Percentiles rank a stretch among this genome's conserved stretches.
phyloP scores from a whole-genome alignment of 2,329 filamentous ascomycete genomes.

The Cladosporium sp. region DNA sequence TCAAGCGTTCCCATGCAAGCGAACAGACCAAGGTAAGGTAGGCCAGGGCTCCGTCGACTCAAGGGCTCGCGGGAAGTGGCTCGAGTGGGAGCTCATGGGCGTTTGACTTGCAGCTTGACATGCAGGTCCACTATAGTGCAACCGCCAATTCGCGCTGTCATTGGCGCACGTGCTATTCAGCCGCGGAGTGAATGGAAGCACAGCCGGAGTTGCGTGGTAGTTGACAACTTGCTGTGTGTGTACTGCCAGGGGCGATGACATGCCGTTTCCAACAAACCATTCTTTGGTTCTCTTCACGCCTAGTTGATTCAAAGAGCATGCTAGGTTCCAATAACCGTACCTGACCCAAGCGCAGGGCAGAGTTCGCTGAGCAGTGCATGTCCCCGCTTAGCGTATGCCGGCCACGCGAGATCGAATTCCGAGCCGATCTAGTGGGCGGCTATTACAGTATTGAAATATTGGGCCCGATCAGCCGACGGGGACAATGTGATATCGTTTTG shows the following conservation, averaged over 20 bases:
- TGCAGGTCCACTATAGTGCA: conserved; percentile 7
- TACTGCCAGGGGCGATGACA: neutral
- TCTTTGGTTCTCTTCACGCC: neutral
- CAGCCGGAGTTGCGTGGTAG: neutral
- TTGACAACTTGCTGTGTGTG: neutral
- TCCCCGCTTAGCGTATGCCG: neutral
- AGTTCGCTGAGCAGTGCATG: neutral
- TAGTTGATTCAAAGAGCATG: neutral
- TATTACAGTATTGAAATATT: neutral
- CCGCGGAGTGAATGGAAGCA: neutral
- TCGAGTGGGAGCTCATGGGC: neutral
- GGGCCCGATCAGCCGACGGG: neutral
- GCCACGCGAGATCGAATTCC: conserved; percentile 2
- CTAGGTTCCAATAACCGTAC: neutral
- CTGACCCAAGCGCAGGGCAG: neutral
- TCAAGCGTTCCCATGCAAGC: neutral
- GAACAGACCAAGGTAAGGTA: neutral
- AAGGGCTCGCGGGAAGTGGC: conserved; percentile 2
- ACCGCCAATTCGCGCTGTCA: neutral
- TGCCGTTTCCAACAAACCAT: neutral
- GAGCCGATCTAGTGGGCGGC: conserved; percentile 6
- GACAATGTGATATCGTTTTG: neutral
- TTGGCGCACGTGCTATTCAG: neutral
- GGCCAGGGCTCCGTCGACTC: neutral
- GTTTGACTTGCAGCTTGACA: conserved; percentile 9